Percentiles rank a stretch among this genome's conserved stretches.
These are phyloP conservation scores for Rhodotorula glutinis DNA, from an alignment of 1,284 basidiomycete genomes.

Conservation along the genomic window DNA sequence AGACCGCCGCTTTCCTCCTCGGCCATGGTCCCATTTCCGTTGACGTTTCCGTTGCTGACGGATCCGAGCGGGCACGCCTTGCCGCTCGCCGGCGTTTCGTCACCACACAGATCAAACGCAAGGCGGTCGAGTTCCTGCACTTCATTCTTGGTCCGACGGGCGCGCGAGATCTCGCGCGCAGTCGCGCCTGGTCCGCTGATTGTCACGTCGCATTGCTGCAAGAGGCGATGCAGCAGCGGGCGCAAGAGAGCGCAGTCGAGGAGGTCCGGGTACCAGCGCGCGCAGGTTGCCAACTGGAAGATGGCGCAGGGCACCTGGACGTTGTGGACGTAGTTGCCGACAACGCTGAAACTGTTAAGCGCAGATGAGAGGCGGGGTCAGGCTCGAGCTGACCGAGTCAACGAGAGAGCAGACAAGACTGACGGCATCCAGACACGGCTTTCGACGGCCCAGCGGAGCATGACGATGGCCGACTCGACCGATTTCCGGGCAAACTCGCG, in stretches of 20 bases:
- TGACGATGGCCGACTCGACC: conserved; percentile 24
- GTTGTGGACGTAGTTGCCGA: conserved; percentile 17
- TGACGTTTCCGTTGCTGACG: neutral
- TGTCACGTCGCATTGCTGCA: conserved; percentile 33
- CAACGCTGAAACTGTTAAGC: conserved; percentile 11
- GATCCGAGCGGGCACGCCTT: neutral
- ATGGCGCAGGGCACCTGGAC: conserved; percentile 32
- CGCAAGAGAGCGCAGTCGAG: conserved; percentile 24
- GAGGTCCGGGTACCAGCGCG: conserved; percentile 29
- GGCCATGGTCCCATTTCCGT: neutral
- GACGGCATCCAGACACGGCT: conserved; percentile 36
- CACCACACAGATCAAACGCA: conserved; percentile 29
- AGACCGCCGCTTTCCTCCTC: conserved; percentile 3
- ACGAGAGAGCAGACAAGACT: too few species aligned
- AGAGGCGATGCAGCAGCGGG: conserved; percentile 33
- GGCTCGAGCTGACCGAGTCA: neutral
- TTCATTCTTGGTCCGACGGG: conserved; percentile 24
- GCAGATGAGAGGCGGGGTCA: neutral
- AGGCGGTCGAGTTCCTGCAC: conserved; percentile 35
- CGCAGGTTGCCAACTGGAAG: conserved; percentile 5
- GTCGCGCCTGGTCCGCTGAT: conserved; percentile 21
- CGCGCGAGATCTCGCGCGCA: conserved; percentile 25
- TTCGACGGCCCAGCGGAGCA: conserved; percentile 36
- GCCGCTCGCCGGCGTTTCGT: neutral
- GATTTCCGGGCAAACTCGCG: conserved; percentile 24